Base-by-base conservation (phyloP, 2,329 filamentous ascomycete species). In the Colletotrichum viniferum region DNA sequence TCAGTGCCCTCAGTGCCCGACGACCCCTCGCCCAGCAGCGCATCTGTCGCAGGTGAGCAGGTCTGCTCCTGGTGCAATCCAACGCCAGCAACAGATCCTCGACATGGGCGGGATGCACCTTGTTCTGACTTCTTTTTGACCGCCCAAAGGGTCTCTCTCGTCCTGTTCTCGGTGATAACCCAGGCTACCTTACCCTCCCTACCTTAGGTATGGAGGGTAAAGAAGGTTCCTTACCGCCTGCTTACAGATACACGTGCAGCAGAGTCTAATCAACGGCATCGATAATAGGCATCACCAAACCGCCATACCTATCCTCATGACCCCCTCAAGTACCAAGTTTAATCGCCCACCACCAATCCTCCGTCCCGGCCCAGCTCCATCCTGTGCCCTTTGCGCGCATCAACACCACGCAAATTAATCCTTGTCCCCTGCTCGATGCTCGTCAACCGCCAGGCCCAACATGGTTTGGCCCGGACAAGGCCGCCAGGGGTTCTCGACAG, bases 391-490 rank as follows among this genome's bases (percentile, higher is more conserved):
- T 26, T 24, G 28, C 34, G 16, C 34, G 30, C 68, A 32, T 62
- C 64, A 65, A 38, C 58, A 18, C 64, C 71, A 70, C 48, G 52
- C 58, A 64, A n/a, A 34, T 65, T 34, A 63, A 52, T 28, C 65
- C 73, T 48, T 36, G 65, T 52, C 55, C 71, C 71, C 70, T 76
- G 73, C 71, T 65, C 21, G 64, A 63, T 75, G 73, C 73, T 68
- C 69, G 56, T 73, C 73, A 73, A 75, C 69, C 61, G 70, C 73
- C 69, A 76, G 73, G 64, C 73, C 70, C 24, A 76, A 74, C 65
- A 70, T 69, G 73, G 73, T 36, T 60, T 64, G n/a, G 48, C 43
- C 73, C 65, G n/a, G 64, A 76, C 73, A 75, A 62, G 69, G n/a
- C 56, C 73, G 55, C 69, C 73, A 72, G 69, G 73, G 73, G 69